A percentile compares a stretch with the other conserved stretches of the same genome.
These are phyloP conservation scores for Cutaneotrichosporon cutaneum DNA, from an alignment of 1,284 basidiomycete genomes.

Conservation along the genomic window DNA sequence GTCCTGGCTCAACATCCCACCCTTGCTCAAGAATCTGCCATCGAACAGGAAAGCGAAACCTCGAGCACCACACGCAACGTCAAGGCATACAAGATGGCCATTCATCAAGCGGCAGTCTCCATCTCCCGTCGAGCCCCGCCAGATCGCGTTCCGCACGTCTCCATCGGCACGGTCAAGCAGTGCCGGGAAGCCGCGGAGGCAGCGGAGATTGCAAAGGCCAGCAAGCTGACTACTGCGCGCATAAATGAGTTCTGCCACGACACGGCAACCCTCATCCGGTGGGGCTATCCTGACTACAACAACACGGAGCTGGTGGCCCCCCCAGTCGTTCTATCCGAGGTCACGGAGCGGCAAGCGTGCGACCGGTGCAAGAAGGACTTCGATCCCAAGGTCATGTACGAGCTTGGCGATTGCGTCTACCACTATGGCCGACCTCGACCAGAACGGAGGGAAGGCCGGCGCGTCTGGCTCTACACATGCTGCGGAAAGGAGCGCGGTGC, in stretches of 20 bases:
- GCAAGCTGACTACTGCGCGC: conserved; percentile 58
- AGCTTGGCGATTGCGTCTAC: conserved; percentile 66
- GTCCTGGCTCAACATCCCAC: conserved; percentile 35
- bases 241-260: conserved; percentile 65
- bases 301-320: conserved; percentile 51
- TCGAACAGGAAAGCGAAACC: conserved; percentile 45
- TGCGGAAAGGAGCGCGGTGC: conserved; percentile 61
- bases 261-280: conserved; percentile 61
- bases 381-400: conserved; percentile 58
- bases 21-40: conserved; percentile 39
- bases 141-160: conserved; percentile 63
- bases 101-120: conserved; percentile 50
- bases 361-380: conserved; percentile 73
- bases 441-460: conserved; percentile 41
- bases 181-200: conserved; percentile 62
- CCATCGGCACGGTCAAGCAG: conserved; percentile 76
- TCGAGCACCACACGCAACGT: conserved; percentile 36
- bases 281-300: conserved; percentile 65
- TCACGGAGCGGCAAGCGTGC: conserved; percentile 64
- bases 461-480: conserved; percentile 49
- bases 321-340: background rate
- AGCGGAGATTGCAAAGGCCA: conserved; percentile 60
- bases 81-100: conserved; percentile 46
- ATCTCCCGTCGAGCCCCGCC: conserved; percentile 63
- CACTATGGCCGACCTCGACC: conserved; percentile 70